These are phyloP conservation scores for Pterocarpus macrocarpus DNA, from an alignment of 306 rosid species.

Conservation along the genomic window DNA sequence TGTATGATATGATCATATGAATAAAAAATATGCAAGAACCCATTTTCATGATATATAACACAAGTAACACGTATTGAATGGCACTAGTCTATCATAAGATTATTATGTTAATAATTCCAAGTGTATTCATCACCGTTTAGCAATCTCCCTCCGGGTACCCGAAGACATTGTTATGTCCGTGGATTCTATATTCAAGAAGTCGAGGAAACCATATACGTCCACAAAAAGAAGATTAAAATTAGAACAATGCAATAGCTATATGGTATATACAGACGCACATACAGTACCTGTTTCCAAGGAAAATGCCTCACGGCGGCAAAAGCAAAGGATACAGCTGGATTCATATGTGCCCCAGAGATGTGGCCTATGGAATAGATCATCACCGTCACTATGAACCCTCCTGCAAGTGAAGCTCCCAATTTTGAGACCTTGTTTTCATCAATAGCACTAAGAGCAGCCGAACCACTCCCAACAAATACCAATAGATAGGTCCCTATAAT, in stretches of 20 bases:
- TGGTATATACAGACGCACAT: too few species aligned
- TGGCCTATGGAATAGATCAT: slow-evolving; percentile 92
- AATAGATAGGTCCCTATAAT: slow-evolving; percentile 70
- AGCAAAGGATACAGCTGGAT: slow-evolving; percentile 87
- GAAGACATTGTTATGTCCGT: neutral
- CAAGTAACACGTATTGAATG: neutral
- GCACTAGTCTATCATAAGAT: too few species aligned
- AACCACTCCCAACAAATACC: slow-evolving; percentile 83
- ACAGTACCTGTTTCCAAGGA: slow-evolving; percentile 81
- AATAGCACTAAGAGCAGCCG: slow-evolving; percentile 61
- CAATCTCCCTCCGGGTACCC: neutral
- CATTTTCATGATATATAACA: too few species aligned
- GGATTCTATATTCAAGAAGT: neutral
- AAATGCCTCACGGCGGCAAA: slow-evolving; percentile 69
- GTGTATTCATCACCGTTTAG: neutral
- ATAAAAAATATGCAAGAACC: too few species aligned
- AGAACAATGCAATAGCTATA: too few species aligned
- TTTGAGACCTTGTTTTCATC: slow-evolving; percentile 66
- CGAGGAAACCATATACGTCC: neutral
- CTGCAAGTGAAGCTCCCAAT: slow-evolving; percentile 78
- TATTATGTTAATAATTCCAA: too few species aligned
- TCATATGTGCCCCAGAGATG: slow-evolving; percentile 91
- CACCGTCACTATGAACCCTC: slow-evolving; percentile 74
- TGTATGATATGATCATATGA: too few species aligned
- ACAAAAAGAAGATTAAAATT: neutral